phyloP scores from a whole-genome alignment of 768 basidiomycete species.

The Suillus subaureus region DNA sequence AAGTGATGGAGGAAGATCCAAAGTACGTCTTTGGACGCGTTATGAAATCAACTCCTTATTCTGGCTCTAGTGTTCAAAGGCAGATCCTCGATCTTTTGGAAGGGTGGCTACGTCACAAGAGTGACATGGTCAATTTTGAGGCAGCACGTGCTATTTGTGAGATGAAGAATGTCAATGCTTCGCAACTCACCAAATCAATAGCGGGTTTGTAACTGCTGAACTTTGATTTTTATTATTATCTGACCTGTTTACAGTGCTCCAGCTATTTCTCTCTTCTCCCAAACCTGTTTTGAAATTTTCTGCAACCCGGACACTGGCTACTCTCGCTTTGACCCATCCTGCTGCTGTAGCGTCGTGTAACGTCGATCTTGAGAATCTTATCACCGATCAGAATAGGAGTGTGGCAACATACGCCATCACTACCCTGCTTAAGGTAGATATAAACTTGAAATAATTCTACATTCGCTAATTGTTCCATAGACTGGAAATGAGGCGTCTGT shows the following conservation, averaged over 20 bases:
- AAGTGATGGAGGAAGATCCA: slow-evolving; percentile 97
- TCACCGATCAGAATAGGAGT: slow-evolving; percentile 92
- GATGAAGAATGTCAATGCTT: slow-evolving; percentile 79
- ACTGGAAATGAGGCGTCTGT: slow-evolving; percentile 99
- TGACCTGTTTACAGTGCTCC: slow-evolving; percentile 62
- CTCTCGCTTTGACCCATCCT: slow-evolving; percentile 86
- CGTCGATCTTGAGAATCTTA: slow-evolving; percentile 94
- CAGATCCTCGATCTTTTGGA: slow-evolving; percentile 95
- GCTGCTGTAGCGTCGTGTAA: slow-evolving; percentile 89
- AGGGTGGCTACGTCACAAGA: slow-evolving; percentile 96
- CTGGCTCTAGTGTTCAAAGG: slow-evolving; percentile 70
- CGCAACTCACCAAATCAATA: slow-evolving; percentile 85
- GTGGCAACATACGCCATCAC: slow-evolving; percentile 99
- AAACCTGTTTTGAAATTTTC: slow-evolving; percentile 97
- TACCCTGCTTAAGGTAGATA: slow-evolving; percentile 84
- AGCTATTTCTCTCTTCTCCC: slow-evolving; percentile 94
- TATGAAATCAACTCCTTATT: slow-evolving; percentile 10
- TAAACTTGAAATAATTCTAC: no score
- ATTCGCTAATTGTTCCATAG: slow-evolving; percentile 41
- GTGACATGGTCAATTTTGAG: slow-evolving; percentile 99
- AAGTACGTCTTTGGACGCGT: slow-evolving; percentile 65
- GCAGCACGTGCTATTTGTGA: slow-evolving; percentile 97
- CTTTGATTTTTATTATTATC: slow-evolving; percentile 1
- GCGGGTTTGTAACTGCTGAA: slow-evolving; percentile 58
- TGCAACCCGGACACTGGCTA: slow-evolving; percentile 91